Evolutionary conservation across 2,329 filamentous ascomycete species (phyloP), one percentile per base, ranked within the genome.

Genomic region (Colletotrichum aenigma): DNA sequence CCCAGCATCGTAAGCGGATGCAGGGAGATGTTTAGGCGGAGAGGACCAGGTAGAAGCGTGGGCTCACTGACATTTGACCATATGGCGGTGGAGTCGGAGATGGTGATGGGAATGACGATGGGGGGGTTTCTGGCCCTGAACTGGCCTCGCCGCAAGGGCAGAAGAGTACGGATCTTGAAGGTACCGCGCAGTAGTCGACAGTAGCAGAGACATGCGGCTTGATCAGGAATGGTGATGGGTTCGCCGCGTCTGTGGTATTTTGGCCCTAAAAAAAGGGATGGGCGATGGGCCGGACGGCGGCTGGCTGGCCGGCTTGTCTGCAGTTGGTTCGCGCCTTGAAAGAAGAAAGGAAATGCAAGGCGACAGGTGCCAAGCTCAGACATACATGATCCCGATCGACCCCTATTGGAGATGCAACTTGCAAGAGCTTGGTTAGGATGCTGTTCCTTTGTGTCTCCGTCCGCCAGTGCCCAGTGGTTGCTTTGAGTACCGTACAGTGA

Each of bases 161-260:
- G 26, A 21, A 36, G n/a, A 28, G 38, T 12, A n/a, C 32, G 34
- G 34, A 28, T n/a, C 55, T n/a, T 48, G 38, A 73, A 7, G 43
- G 48, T n/a, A 60, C 30, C n/a, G 67, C 34, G 56, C 34, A 30
- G 36, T 60, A 30, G 55, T 26, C 32, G 36, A n/a, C 16, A 18
- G 28, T n/a, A 32, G 48, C 18, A 66, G 30, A 66, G 55, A 71
- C 61, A 24, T 48, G 24, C 34, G 8, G 15, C 43, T 61, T 62
- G 48, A 71, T 71, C 36, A 32, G 38, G 52, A 75, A 71, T 43
- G 62, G 56, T 32, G 55, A 62, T 72, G 64, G 69, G 72, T 43
- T 64, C 55, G 62, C 56, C 56, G 43, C 48, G 69, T 30, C 56
- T n/a, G 16, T 56, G 43, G 30, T 43, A 30, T 70, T 56, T 43